These are phyloP conservation scores for Linnemannia elongata DNA, from an alignment of 192 early-diverging fungal genomes.

Conservation along the genomic window DNA sequence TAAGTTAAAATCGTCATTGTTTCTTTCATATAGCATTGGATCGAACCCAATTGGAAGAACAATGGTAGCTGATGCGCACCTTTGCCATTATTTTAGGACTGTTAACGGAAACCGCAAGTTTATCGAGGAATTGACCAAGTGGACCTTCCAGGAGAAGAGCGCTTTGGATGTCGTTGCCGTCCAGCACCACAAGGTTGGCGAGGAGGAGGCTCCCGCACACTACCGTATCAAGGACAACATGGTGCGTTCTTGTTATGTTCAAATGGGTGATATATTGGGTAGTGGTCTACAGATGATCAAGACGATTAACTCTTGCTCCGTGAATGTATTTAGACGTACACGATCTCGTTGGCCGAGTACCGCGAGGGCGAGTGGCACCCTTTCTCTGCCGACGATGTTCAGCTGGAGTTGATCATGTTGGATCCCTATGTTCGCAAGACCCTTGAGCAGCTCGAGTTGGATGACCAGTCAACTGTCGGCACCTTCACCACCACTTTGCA, in stretches of 20 bases:
- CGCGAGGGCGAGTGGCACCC: constrained; percentile 85
- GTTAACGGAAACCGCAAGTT: constrained; percentile 80
- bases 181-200: constrained; percentile 76
- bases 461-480: constrained; percentile 48
- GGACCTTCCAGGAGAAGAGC: constrained; percentile 94
- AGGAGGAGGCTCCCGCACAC: constrained; percentile 74
- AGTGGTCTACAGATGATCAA: background rate
- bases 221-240: constrained; percentile 96
- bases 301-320: no score
- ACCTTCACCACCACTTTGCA: constrained; percentile 61
- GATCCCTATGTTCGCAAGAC: constrained; percentile 94
- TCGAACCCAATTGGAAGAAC: background rate
- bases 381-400: constrained; percentile 83
- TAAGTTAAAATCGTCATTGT: constrained; percentile 4
- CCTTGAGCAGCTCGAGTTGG: constrained; percentile 63
- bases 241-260: constrained; percentile 58
- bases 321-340: constrained; percentile 73
- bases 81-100: constrained; percentile 14
- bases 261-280: background rate
- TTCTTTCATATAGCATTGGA: background rate
- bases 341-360: constrained; percentile 86
- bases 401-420: constrained; percentile 96
- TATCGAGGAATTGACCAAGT: constrained; percentile 80
- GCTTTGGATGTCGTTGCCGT: constrained; percentile 81
- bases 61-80: background rate